A percentile compares a stretch with the other conserved stretches of the same genome.
Evolutionary conservation across 2,329 filamentous ascomycete species (phyloP).

Genomic region (Hirsutella thompsonii): DNA sequence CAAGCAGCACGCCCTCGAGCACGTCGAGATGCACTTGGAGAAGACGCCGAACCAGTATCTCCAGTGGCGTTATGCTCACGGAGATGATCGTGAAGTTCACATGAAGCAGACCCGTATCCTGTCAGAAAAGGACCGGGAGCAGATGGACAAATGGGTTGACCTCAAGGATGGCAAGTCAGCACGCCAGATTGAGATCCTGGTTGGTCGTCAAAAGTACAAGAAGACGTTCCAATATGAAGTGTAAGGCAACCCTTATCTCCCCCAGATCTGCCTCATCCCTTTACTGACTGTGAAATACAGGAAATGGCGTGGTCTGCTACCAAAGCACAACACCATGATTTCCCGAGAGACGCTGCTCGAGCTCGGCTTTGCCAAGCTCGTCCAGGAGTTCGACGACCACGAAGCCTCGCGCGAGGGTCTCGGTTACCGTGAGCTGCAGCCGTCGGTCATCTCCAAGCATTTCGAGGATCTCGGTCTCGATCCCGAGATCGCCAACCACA

Average conservation of each 20-base stretch:
- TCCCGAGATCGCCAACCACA: slow-evolving; percentile 97
- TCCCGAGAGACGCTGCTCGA: slow-evolving; percentile 83
- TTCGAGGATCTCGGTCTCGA: slow-evolving; percentile 95
- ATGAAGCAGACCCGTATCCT: slow-evolving; percentile 94
- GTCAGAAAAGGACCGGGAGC: slow-evolving; percentile 70
- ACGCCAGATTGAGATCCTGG: slow-evolving; percentile 72
- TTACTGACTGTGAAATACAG: slow-evolving; percentile 21
- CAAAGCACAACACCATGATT: slow-evolving; percentile 87
- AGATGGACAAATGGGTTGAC: slow-evolving; percentile 87
- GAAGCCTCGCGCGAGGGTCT: slow-evolving; percentile 97
- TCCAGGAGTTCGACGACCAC: slow-evolving; percentile 98
- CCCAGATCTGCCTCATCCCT: not conserved
- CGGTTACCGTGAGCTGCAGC: slow-evolving; percentile 86
- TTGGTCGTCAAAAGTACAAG: slow-evolving; percentile 97
- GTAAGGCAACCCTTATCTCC: slow-evolving; percentile 31
- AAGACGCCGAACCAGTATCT: slow-evolving; percentile 99
- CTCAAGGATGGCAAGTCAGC: slow-evolving; percentile 68
- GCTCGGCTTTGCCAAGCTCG: slow-evolving; percentile 79
- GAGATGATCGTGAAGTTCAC: slow-evolving; percentile 91
- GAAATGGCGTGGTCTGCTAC: slow-evolving; percentile 81
- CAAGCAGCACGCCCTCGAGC: slow-evolving; percentile 97
- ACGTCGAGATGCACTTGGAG: slow-evolving; percentile 98
- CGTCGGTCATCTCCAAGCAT: slow-evolving; percentile 90
- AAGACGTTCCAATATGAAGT: slow-evolving; percentile 98
- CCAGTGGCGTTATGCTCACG: slow-evolving; percentile 96